phyloP scores from a whole-genome alignment of 1,139 yeast genomes.

The Yamadazyma siamensis region DNA sequence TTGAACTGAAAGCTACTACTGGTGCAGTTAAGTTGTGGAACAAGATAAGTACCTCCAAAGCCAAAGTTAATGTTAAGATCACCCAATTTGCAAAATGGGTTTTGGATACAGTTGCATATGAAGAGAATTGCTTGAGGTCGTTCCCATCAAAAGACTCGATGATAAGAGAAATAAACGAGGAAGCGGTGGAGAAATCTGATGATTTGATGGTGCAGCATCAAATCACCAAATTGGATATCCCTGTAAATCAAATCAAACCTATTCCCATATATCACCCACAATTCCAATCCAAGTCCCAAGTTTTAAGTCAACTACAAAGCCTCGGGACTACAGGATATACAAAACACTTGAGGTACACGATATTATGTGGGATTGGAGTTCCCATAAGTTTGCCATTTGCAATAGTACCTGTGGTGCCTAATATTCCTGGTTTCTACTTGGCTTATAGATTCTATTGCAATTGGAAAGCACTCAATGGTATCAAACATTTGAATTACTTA shows the following conservation, averaged over 20 bases:
- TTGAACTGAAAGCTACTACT: slow-evolving; percentile 36
- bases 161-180: slow-evolving; percentile 42
- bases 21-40: slow-evolving; percentile 46
- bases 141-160: slow-evolving; percentile 49
- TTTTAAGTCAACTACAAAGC: slow-evolving; percentile 29
- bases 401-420: slow-evolving; percentile 82
- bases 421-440: slow-evolving; percentile 90
- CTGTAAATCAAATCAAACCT: slow-evolving; percentile 33
- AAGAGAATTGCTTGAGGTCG: slow-evolving; percentile 49
- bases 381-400: slow-evolving; percentile 84
- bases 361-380: slow-evolving; percentile 54
- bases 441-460: slow-evolving; percentile 83
- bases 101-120: slow-evolving; percentile 47
- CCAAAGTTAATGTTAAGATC: slow-evolving; percentile 36
- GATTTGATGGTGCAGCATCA: slow-evolving; percentile 35
- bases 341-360: slow-evolving; percentile 32
- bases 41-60: slow-evolving; percentile 38
- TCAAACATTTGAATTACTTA: slow-evolving; percentile 59
- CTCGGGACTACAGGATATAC: slow-evolving; percentile 26
- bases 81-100: slow-evolving; percentile 32
- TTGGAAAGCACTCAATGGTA: slow-evolving; percentile 74
- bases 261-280: slow-evolving; percentile 42
- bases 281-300: slow-evolving; percentile 31
- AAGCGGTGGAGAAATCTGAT: slow-evolving; percentile 1
- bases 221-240: slow-evolving; percentile 25